Conservation (phyloP, 2,329 filamentous ascomycete species). For the Lecanosticta acicola region DNA sequence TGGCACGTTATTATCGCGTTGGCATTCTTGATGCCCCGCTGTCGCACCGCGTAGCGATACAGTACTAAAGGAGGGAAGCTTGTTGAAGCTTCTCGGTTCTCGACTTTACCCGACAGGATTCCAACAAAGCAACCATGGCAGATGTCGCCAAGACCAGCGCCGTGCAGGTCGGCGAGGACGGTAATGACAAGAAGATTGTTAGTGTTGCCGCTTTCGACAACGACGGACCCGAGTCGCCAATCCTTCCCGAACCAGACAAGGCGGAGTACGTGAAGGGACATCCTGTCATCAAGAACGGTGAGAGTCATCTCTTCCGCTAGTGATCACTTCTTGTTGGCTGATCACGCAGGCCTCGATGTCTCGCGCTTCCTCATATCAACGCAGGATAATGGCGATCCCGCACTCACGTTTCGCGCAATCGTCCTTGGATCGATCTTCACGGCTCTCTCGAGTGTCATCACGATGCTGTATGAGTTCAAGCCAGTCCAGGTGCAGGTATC, state of each 20-base stretch:
- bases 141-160: not conserved
- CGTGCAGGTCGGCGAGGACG: not conserved
- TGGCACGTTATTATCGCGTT: too few relatives aligned
- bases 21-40: too few relatives aligned
- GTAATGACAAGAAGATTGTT: not conserved
- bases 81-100: too few relatives aligned
- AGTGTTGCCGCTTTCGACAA: not conserved
- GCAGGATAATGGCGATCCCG: conserved; percentile 11
- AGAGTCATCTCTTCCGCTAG: not conserved
- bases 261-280: conserved; percentile 2
- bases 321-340: not conserved
- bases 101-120: not conserved
- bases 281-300: conserved; percentile 6
- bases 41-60: too few relatives aligned
- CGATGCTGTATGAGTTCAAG: conserved; percentile 13
- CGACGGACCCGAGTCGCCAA: not conserved
- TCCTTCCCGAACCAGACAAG: not conserved
- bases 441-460: conserved; percentile 11
- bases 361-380: conserved; percentile 12
- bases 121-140: not conserved
- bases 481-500: conserved; percentile 10
- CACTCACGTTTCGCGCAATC: conserved; percentile 12
- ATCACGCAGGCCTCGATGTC: conserved; percentile 9
- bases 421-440: conserved; percentile 10
- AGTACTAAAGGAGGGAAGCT: too few relatives aligned